A percentile compares a stretch with the other conserved stretches of the same genome.
phyloP scores from a whole-genome alignment of 1,284 basidiomycete genomes.

The Gomphus sp. region DNA sequence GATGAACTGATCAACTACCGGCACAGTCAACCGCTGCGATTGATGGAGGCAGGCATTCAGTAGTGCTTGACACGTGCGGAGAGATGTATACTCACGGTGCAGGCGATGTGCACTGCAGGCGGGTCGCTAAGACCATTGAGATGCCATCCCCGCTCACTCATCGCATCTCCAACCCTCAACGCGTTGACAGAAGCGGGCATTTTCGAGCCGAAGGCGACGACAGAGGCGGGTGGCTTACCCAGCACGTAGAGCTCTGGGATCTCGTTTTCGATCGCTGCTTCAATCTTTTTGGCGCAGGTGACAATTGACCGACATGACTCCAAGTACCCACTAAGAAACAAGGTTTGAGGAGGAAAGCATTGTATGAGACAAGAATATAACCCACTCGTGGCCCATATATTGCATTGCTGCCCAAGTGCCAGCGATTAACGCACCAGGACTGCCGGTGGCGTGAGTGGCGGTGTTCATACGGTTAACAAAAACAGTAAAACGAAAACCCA shows the following conservation, averaged over 20 bases:
- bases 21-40: conserved; percentile 65
- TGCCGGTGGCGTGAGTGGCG: conserved; percentile 21
- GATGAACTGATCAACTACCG: conserved; percentile 71
- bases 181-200: conserved; percentile 51
- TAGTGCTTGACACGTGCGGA: neutral
- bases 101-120: conserved; percentile 87
- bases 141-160: conserved; percentile 85
- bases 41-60: neutral
- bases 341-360: neutral
- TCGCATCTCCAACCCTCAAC: conserved; percentile 84
- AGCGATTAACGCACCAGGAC: conserved; percentile 88
- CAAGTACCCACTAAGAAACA: conserved; percentile 72
- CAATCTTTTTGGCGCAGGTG: conserved; percentile 59
- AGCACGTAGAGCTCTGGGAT: conserved; percentile 80
- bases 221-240: conserved; percentile 84
- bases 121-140: conserved; percentile 78
- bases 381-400: conserved; percentile 78
- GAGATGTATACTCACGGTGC: conserved; percentile 56
- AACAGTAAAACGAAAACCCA: conserved; percentile 27
- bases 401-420: conserved; percentile 97
- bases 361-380: conserved; percentile 1
- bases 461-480: conserved; percentile 11
- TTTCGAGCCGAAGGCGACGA: conserved; percentile 79
- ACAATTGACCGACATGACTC: conserved; percentile 83
- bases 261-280: conserved; percentile 50